A percentile compares a stretch with the other conserved stretches of the same genome.
Evolutionary conservation across 1,139 yeast genomes (phyloP).

Genomic region (Pichia inconspicua): DNA sequence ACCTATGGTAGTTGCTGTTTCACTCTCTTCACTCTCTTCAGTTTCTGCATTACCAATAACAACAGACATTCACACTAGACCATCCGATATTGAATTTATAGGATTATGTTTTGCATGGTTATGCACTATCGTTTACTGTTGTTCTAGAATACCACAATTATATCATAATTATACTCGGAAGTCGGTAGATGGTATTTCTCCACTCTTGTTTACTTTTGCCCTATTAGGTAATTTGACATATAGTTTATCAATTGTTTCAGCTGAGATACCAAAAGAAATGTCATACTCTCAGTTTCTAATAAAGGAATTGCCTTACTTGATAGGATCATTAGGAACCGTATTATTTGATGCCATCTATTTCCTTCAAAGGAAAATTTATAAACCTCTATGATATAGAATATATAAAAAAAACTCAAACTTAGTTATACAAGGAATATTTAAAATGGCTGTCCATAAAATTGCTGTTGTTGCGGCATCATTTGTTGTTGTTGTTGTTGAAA

Average conservation of each 20-base stretch:
- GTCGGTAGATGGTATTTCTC: conserved; percentile 83
- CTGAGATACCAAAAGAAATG: conserved; percentile 3
- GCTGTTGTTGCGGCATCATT: conserved; percentile 4
- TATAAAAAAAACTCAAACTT: not conserved
- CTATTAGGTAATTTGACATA: conserved; percentile 71
- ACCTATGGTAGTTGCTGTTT: not conserved
- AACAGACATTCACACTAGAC: no score
- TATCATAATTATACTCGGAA: conserved; percentile 67
- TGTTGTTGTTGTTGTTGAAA: conserved; percentile 5
- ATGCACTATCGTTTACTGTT: conserved; percentile 67
- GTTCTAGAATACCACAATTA: conserved; percentile 80
- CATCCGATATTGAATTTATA: conserved; percentile 2
- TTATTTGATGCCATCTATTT: conserved; percentile 70
- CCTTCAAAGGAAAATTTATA: conserved; percentile 43
- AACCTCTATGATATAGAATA: not conserved
- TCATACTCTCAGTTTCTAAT: conserved; percentile 46
- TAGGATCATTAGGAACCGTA: conserved; percentile 85
- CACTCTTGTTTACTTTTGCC: conserved; percentile 72
- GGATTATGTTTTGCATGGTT: conserved; percentile 70
- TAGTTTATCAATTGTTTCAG: conserved; percentile 55
- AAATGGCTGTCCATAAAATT: conserved; percentile 13
- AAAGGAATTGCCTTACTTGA: conserved; percentile 71
- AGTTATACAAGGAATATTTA: conserved; percentile 13
- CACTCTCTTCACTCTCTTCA: conserved; percentile 3
- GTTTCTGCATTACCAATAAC: not conserved